Evolutionary conservation across 768 basidiomycete species (phyloP).

Genomic region (Lactarius sanguifluus): DNA sequence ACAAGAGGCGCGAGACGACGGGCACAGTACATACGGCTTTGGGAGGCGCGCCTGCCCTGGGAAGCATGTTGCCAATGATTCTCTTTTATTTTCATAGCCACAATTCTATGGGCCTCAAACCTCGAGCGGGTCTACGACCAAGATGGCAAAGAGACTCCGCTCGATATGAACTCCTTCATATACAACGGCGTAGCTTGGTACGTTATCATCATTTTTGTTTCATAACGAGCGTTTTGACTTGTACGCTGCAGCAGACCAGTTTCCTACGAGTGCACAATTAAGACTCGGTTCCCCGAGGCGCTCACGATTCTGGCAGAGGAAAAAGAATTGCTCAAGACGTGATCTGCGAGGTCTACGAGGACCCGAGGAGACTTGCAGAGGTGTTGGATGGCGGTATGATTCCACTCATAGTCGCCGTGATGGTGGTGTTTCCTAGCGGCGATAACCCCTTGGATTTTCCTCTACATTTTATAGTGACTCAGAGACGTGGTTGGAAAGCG

Average conservation of each 20-base stretch:
- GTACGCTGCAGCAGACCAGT: not conserved
- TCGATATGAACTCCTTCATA: not conserved
- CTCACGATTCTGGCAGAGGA: constrained; percentile 3
- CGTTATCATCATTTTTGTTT: not conserved
- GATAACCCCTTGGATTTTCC: too few relatives aligned
- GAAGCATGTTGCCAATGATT: constrained; percentile 25
- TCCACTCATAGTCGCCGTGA: too few relatives aligned
- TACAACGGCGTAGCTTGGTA: constrained; percentile 17
- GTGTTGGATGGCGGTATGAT: too few relatives aligned
- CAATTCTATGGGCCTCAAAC: constrained; percentile 27
- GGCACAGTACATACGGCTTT: not conserved
- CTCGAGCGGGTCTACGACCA: constrained; percentile 15
- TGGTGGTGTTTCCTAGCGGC: too few relatives aligned
- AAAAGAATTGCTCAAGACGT: not conserved
- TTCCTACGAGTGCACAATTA: constrained; percentile 3
- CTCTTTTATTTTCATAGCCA: constrained; percentile 29
- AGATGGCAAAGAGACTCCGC: constrained; percentile 7
- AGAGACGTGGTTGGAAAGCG: too few relatives aligned
- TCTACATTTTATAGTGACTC: too few relatives aligned
- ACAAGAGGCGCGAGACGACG: constrained; percentile 12
- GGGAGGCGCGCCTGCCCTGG: constrained; percentile 28
- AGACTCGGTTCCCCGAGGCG: constrained; percentile 3
- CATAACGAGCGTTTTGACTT: not conserved
- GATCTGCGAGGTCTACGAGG: not conserved
- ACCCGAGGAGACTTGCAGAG: too few relatives aligned